A percentile compares a stretch with the other conserved stretches of the same genome.
Evolutionary conservation across 169 alveolate genomes (phyloP).

Genomic region (Plasmodium adleri): DNA sequence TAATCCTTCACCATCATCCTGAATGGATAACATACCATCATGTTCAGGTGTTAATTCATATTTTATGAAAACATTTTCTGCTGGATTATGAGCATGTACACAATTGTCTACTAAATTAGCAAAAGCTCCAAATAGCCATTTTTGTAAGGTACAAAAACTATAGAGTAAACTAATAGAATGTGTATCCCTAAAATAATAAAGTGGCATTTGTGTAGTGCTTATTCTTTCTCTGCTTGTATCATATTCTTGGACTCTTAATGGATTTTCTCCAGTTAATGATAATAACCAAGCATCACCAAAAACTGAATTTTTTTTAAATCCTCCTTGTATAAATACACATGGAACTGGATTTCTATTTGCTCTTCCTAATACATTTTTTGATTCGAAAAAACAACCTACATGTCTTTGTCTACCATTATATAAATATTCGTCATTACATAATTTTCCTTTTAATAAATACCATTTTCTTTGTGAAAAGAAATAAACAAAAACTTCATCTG

Average conservation of each 20-base stretch:
- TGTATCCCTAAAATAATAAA: conserved; percentile 86
- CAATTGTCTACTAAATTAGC: conserved; percentile 88
- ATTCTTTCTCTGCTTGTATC: conserved; percentile 75
- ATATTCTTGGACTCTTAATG: conserved; percentile 76
- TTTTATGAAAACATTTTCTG: conserved; percentile 80
- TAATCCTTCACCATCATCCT: conserved; percentile 90
- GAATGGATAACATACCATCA: conserved; percentile 85
- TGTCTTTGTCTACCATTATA: conserved; percentile 86
- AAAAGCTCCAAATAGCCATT: conserved; percentile 91
- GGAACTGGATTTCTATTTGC: conserved; percentile 86
- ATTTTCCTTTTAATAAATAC: conserved; percentile 84
- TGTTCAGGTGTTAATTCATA: conserved; percentile 86
- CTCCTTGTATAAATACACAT: conserved; percentile 88
- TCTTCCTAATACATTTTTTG: conserved; percentile 83
- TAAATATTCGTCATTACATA: conserved; percentile 81
- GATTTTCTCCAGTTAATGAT: conserved; percentile 87
- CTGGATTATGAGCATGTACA: conserved; percentile 80
- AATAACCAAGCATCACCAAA: conserved; percentile 88
- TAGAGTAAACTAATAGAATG: conserved; percentile 87
- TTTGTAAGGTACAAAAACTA: conserved; percentile 86
- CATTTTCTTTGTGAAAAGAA: conserved; percentile 86
- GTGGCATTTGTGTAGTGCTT: conserved; percentile 81
- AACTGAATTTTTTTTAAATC: conserved; percentile 84
- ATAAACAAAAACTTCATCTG: conserved; percentile 85
- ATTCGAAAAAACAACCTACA: conserved; percentile 88